Conservation (phyloP, 2,329 filamentous ascomycete species). For the Phyllosticta citrichinensis region DNA sequence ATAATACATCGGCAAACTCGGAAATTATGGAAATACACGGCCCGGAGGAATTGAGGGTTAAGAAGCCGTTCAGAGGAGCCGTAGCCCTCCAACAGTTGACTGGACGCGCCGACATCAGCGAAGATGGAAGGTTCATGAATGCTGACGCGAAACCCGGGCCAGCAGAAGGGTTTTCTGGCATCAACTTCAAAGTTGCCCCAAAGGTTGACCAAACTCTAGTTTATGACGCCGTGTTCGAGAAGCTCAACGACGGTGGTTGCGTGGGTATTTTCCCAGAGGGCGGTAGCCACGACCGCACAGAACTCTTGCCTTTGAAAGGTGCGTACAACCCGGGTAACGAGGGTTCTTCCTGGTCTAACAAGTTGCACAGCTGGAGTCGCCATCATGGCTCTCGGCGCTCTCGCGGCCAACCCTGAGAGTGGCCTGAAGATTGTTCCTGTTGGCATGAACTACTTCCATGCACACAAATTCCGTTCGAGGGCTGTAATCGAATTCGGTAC, state of each 20-base stretch:
- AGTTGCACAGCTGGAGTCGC: constrained; percentile 65
- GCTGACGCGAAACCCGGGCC: constrained; percentile 43
- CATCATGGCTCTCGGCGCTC: constrained; percentile 89
- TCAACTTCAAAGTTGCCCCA: constrained; percentile 77
- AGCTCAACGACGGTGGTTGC: constrained; percentile 72
- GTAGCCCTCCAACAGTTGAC: constrained; percentile 73
- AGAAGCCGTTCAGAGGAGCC: constrained; percentile 74
- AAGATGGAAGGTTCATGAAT: constrained; percentile 53
- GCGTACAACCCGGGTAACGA: constrained; percentile 9
- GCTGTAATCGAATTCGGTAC: constrained; percentile 92
- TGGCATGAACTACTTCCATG: constrained; percentile 99
- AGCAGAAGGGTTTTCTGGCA: constrained; percentile 56
- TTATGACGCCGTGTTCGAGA: constrained; percentile 84
- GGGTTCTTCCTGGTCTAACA: constrained; percentile 14
- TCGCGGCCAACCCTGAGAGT: constrained; percentile 76
- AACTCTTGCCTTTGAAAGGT: constrained; percentile 79
- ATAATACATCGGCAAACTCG: constrained; percentile 68
- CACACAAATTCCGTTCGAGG: constrained; percentile 93
- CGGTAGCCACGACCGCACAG: constrained; percentile 88
- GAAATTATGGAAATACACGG: constrained; percentile 76
- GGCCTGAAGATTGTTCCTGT: constrained; percentile 91
- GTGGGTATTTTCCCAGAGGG: constrained; percentile 97
- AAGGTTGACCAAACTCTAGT: constrained; percentile 91
- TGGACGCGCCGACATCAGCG: constrained; percentile 61
- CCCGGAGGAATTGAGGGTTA: constrained; percentile 71